A percentile compares a stretch with the other conserved stretches of the same genome.
Conservation (phyloP, 257 asterid species). For the Scutellaria baicalensis region DNA sequence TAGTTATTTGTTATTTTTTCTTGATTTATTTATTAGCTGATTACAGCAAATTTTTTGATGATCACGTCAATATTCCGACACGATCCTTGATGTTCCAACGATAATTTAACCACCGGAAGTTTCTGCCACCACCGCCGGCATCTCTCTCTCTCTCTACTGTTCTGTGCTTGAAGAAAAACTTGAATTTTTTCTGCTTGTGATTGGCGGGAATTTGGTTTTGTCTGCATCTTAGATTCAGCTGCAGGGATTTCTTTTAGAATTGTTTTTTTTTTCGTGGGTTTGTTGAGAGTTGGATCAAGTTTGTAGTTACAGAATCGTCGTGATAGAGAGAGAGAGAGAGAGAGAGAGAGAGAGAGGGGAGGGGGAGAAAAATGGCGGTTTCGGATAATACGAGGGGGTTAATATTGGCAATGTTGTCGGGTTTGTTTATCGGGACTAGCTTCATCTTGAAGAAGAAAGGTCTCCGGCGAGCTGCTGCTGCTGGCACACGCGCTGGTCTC, state of each 20-base stretch:
- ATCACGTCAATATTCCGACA: not conserved
- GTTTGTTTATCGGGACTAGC: conserved; percentile 88
- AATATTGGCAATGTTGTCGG: conserved; percentile 70
- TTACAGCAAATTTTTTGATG: not conserved
- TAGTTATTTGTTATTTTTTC: too few relatives aligned
- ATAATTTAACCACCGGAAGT: not conserved
- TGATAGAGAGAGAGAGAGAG: not conserved
- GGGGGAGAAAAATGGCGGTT: conserved; percentile 30
- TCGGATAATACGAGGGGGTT: conserved; percentile 79
- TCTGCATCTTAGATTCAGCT: conserved; percentile 3
- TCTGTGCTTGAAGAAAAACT: not conserved
- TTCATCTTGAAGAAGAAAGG: conserved; percentile 93
- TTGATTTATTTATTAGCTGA: too few relatives aligned
- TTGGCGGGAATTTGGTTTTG: conserved; percentile 35
- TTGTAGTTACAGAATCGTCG: not conserved
- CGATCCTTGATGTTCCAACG: not conserved
- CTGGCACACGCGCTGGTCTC: conserved; percentile 71
- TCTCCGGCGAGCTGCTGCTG: conserved; percentile 76
- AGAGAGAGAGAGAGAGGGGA: not conserved
- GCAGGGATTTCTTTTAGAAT: not conserved
- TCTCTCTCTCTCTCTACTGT: not conserved
- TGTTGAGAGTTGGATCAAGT: not conserved
- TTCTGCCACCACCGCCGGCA: too few relatives aligned
- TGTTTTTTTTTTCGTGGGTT: too few relatives aligned
- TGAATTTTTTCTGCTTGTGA: not conserved